These are phyloP conservation scores for Haberlea rhodopensis DNA, from an alignment of 257 asterid genomes.

Conservation along the genomic window DNA sequence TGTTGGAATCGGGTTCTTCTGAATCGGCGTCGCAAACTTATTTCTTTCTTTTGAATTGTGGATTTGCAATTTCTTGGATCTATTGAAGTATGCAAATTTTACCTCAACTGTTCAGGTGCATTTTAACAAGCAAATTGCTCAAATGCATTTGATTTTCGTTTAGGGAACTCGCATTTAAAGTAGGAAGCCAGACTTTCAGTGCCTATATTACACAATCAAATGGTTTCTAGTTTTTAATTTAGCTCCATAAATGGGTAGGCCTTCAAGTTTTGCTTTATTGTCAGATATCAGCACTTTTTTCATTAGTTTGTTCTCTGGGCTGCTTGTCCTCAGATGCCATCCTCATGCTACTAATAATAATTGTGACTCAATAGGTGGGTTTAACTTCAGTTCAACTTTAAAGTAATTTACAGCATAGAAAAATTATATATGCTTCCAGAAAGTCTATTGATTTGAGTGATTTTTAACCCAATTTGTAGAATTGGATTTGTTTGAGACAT, in stretches of 20 bases:
- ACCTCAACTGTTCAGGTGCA: background rate
- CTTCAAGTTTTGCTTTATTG: conserved; percentile 7
- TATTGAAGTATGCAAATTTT: too few species aligned
- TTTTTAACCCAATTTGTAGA: conserved; percentile 10
- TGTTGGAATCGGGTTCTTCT: too few species aligned
- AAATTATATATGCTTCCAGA: background rate
- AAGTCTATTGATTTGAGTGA: conserved; percentile 8
- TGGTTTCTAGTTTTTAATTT: background rate
- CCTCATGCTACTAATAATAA: too few species aligned
- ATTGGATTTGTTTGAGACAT: conserved; percentile 17
- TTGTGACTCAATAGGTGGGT: too few species aligned
- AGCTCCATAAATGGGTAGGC: background rate
- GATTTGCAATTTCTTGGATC: too few species aligned
- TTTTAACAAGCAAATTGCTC: background rate
- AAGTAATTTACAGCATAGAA: conserved; percentile 11
- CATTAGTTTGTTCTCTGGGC: background rate
- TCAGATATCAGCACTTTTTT: conserved; percentile 16
- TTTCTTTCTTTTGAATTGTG: too few species aligned
- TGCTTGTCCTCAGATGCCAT: conserved; percentile 10
- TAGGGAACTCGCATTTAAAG: background rate
- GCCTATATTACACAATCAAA: background rate
- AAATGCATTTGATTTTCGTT: background rate
- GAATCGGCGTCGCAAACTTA: too few species aligned
- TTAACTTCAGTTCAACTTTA: too few species aligned
- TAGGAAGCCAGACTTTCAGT: background rate